A percentile compares a stretch with the other conserved stretches of the same genome.
Evolutionary conservation across 2,329 filamentous ascomycete genomes (phyloP).

Genomic region (Clonostachys rhizophaga): DNA sequence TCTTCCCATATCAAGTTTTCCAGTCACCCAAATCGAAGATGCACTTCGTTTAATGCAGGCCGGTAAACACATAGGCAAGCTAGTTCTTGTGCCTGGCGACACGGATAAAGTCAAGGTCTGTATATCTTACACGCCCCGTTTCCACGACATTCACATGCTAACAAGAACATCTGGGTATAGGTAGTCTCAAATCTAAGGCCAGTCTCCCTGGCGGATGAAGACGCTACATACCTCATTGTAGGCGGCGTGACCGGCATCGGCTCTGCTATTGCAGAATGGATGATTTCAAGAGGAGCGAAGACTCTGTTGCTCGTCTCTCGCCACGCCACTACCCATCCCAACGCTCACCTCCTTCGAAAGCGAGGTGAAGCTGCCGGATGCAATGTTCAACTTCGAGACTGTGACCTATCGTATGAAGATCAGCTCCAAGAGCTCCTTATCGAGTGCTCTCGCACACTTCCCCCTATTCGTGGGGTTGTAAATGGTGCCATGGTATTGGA

Average conservation of each 20-base stretch:
- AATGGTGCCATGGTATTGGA: slow-evolving; percentile 28
- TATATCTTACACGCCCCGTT: too few relatives aligned
- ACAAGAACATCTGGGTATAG: too few relatives aligned
- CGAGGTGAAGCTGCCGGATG: not conserved
- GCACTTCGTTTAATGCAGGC: slow-evolving; percentile 3
- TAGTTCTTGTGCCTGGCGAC: slow-evolving; percentile 2
- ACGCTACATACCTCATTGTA: slow-evolving; percentile 5
- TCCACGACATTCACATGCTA: too few relatives aligned
- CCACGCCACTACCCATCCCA: too few relatives aligned
- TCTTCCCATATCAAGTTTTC: slow-evolving; percentile 1
- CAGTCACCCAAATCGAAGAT: slow-evolving; percentile 3
- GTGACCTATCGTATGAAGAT: slow-evolving; percentile 1
- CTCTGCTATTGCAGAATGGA: too few relatives aligned
- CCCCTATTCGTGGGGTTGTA: slow-evolving; percentile 33
- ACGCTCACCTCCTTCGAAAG: too few relatives aligned
- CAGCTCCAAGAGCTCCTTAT: slow-evolving; percentile 6
- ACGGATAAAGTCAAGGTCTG: not conserved
- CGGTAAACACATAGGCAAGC: slow-evolving; percentile 4
- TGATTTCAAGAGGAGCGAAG: too few relatives aligned
- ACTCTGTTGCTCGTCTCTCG: too few relatives aligned
- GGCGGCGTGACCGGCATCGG: slow-evolving; percentile 2
- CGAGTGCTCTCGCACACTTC: slow-evolving; percentile 6
- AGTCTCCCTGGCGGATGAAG: too few relatives aligned
- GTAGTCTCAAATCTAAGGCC: too few relatives aligned
- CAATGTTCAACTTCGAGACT: slow-evolving; percentile 8